Evolutionary conservation across 306 rosid genomes (phyloP).

Genomic region (Argentina anserina): DNA sequence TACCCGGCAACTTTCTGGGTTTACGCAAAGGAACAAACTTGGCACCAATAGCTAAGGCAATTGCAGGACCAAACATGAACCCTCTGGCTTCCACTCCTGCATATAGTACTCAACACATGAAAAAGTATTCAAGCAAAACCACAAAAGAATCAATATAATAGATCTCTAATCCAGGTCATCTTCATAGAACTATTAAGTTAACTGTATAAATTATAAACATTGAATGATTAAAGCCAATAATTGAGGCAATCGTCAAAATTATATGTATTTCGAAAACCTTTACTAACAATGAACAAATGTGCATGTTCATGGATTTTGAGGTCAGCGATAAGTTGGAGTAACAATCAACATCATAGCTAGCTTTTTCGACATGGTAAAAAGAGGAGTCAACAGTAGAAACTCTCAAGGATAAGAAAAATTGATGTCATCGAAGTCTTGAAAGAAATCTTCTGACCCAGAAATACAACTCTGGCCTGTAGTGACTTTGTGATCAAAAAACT

Average conservation of each 20-base stretch:
- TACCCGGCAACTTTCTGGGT: slow-evolving; percentile 96
- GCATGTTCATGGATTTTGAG: background rate
- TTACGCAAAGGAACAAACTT: slow-evolving; percentile 96
- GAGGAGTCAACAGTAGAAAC: background rate
- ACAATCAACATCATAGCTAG: background rate
- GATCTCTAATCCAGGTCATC: background rate
- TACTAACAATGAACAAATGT: background rate
- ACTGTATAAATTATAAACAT: background rate
- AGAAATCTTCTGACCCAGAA: background rate
- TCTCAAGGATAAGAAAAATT: background rate
- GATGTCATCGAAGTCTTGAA: background rate
- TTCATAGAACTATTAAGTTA: background rate
- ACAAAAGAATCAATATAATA: background rate
- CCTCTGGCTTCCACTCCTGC: slow-evolving; percentile 97
- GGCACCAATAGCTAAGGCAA: slow-evolving; percentile 92
- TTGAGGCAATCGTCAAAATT: background rate
- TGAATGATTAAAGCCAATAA: slow-evolving; percentile 7
- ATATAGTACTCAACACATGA: slow-evolving; percentile 17
- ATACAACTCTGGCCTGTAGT: background rate
- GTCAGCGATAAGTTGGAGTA: background rate
- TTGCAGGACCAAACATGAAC: slow-evolving; percentile 89
- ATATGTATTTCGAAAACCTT: background rate
- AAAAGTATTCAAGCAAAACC: slow-evolving; percentile 25
- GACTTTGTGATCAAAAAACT: background rate
- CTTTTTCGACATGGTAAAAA: background rate